Conservation (phyloP, 1,139 yeast genomes). For the Yamadazyma sp. region DNA sequence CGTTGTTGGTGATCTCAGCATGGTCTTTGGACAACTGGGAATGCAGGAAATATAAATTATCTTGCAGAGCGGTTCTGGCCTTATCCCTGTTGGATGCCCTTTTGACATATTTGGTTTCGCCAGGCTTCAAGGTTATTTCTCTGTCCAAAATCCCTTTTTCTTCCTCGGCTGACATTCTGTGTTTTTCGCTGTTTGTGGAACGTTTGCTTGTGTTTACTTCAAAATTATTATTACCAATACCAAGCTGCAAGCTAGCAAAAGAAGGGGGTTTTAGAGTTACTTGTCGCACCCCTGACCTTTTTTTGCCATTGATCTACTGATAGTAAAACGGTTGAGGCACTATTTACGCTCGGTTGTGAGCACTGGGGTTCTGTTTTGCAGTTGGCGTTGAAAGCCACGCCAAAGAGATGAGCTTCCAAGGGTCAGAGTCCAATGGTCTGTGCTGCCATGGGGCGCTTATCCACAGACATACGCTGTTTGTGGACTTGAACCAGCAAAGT, state of each 20-base stretch:
- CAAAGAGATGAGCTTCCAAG: too few relatives aligned
- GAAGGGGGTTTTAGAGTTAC: not conserved
- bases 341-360: not conserved
- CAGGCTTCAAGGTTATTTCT: not conserved
- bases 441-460: too few relatives aligned
- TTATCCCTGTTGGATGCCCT: slow-evolving; percentile 31
- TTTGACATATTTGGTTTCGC: slow-evolving; percentile 12
- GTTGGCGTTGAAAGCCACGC: too few relatives aligned
- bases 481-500: too few relatives aligned
- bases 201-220: not conserved
- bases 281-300: not conserved
- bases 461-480: too few relatives aligned
- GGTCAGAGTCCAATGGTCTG: too few relatives aligned
- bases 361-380: too few relatives aligned
- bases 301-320: slow-evolving; percentile 2
- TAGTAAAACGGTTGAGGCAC: not conserved
- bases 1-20: slow-evolving; percentile 17
- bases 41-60: slow-evolving; percentile 27
- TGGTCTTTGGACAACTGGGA: slow-evolving; percentile 33
- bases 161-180: not conserved
- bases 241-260: not conserved
- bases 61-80: slow-evolving; percentile 19
- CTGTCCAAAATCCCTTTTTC: not conserved
- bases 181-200: not conserved
- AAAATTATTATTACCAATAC: not conserved